Evolutionary conservation across 345 rosid species (phyloP), one percentile per base, ranked within the genome.

Genomic region (Cardiospermum halicacabum): DNA sequence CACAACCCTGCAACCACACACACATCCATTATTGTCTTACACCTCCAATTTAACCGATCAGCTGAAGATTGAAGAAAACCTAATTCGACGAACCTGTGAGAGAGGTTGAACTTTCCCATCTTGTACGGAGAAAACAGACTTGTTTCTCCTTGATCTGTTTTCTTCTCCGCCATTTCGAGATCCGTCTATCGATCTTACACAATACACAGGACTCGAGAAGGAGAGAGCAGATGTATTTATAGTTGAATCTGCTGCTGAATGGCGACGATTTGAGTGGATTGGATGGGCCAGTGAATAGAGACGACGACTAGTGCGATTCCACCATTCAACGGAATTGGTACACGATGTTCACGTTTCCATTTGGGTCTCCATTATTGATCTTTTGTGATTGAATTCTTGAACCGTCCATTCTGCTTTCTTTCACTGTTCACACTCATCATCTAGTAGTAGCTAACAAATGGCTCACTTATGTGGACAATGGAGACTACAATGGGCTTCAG

Each of bases 71-170:
- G 24, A 11, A 47, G 24, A 39, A 12, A 22, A 1, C 16, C 15
- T 3, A 11, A 19, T 5, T 4, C 9, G 40, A 51, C 74, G 58
- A 26, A 85, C 93, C 97, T 80, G 82, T 89, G 98, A 31, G 95
- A 85, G 62, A 89, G 92, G 62, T 71, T 60, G 83, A 89, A 81
- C 74, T 79, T 85, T 57, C 91, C 92, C 92, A 87, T 81, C 81
- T 78, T 81, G 83, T 80, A 87, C 4, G 96, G 79, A 64, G 86
- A 74, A 67, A 85, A 89, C 1, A 92, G 78, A 25, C 71, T 65
- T 55, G 22, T n/a, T n/a, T n/a, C 43, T 8, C 24, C 75, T 19
- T 56, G 50, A 27, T 31, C 40, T 47, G 49, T 36, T 57, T 19
- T 50, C 16, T 19, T 50, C 16, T 72, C 84, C 39, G 71, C 62